Conservation (phyloP, 2,329 filamentous ascomycete species). For the Colletotrichum gloeosporioides region DNA sequence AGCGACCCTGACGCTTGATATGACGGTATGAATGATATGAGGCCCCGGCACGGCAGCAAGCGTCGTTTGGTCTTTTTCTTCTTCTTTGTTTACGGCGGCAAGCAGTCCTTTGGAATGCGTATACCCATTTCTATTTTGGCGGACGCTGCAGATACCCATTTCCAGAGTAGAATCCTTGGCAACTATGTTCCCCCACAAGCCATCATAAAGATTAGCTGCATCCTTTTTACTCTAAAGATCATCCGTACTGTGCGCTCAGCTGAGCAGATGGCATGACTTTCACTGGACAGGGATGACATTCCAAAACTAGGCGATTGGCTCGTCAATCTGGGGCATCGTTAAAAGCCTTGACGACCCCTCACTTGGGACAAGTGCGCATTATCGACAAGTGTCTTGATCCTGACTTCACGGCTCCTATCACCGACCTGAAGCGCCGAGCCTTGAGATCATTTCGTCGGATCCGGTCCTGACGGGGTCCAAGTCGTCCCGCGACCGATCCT, state of each 20-base stretch:
- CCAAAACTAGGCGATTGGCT: not conserved
- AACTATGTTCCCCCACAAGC: not conserved
- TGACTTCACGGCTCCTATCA: not conserved
- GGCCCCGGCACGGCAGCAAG: not conserved
- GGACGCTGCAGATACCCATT: conserved; percentile 7
- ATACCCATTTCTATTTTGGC: conserved; percentile 11
- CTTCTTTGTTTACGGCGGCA: not conserved
- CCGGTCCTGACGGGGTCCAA: not conserved
- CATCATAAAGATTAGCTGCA: not conserved
- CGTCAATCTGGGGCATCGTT: not conserved
- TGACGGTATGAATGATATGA: not conserved
- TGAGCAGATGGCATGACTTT: not conserved
- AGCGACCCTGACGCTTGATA: conserved; percentile 44
- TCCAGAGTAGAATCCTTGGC: not conserved
- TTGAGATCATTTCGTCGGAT: not conserved
- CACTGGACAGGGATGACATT: not conserved
- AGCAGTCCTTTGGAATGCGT: conserved; percentile 1
- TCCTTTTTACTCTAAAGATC: not conserved
- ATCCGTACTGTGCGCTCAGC: not conserved
- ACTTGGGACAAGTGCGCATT: not conserved
- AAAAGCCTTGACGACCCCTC: not conserved
- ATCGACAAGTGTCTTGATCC: not conserved
- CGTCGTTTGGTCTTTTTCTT: not conserved
- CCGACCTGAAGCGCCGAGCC: not conserved
- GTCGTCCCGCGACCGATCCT: not conserved